A percentile compares a stretch with the other conserved stretches of the same genome.
Evolutionary conservation across 768 basidiomycete genomes (phyloP).

Genomic region (Cubamyces lactineus): DNA sequence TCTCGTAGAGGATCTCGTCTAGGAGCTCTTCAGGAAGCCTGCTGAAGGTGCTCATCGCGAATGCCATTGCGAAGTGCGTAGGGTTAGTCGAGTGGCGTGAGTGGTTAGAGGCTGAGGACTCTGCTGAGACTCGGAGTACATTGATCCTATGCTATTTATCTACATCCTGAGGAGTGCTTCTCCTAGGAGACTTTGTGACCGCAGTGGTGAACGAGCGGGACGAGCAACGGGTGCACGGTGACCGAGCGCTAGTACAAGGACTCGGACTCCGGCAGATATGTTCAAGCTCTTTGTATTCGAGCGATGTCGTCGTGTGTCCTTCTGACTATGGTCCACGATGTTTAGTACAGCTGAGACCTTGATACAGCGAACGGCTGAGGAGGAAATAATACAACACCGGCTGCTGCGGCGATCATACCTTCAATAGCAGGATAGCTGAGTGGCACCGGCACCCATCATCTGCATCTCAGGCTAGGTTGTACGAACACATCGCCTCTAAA

Average conservation of each 20-base stretch:
- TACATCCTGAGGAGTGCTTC: background rate
- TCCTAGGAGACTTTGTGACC: background rate
- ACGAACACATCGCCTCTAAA: no score
- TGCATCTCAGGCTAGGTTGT: no score
- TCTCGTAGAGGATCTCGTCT: background rate
- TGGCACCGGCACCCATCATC: no score
- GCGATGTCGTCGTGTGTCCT: background rate
- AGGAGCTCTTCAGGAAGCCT: conserved; percentile 4
- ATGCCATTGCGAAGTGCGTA: background rate
- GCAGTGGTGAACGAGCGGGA: background rate
- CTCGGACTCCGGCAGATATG: background rate
- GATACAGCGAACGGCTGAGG: background rate
- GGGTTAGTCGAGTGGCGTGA: background rate
- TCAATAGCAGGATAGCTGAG: background rate
- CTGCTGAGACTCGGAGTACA: background rate
- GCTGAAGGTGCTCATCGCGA: background rate
- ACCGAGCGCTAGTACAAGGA: background rate
- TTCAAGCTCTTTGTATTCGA: background rate
- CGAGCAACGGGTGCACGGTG: background rate
- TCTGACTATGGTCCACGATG: background rate
- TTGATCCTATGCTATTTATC: background rate
- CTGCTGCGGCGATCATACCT: background rate
- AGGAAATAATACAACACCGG: background rate
- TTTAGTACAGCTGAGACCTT: background rate
- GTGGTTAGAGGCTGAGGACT: background rate